Evolutionary conservation across 805 yeast genomes (phyloP).

Genomic region (Sugiyamaella lignohabitans): DNA sequence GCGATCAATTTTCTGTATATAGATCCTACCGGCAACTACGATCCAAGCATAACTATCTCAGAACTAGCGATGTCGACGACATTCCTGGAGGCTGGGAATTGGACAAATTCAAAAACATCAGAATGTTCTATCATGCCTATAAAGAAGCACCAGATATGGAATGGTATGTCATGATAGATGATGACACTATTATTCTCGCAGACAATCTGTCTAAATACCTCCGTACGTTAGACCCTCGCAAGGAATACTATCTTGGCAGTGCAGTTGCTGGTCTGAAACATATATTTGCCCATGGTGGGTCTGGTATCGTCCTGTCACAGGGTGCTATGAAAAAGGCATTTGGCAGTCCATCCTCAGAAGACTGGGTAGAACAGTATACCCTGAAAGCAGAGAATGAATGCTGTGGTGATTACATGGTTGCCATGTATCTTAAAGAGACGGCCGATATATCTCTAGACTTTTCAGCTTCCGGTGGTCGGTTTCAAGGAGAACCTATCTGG

Average conservation of each 20-base stretch:
- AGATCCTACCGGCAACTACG: slow-evolving; percentile 5
- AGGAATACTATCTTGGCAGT: slow-evolving; percentile 29
- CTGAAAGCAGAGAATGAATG: slow-evolving; percentile 24
- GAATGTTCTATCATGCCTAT: slow-evolving; percentile 31
- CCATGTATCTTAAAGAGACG: slow-evolving; percentile 20
- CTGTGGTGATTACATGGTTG: slow-evolving; percentile 33
- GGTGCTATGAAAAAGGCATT: slow-evolving; percentile 27
- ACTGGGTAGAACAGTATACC: slow-evolving; percentile 11
- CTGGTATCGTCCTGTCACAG: slow-evolving; percentile 31
- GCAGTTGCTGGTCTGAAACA: slow-evolving; percentile 22
- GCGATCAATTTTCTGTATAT: slow-evolving; percentile 7
- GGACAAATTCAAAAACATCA: slow-evolving; percentile 33
- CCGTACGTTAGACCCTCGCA: slow-evolving; percentile 19
- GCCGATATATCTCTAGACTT: slow-evolving; percentile 13
- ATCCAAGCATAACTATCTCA: slow-evolving; percentile 2
- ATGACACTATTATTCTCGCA: slow-evolving; percentile 27
- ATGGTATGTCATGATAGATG: slow-evolving; percentile 35
- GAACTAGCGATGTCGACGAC: background rate
- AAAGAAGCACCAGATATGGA: slow-evolving; percentile 21
- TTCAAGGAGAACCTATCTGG: slow-evolving; percentile 30
- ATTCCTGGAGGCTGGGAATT: slow-evolving; percentile 27
- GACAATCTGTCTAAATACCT: slow-evolving; percentile 25
- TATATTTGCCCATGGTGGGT: slow-evolving; percentile 35
- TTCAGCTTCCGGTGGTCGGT: slow-evolving; percentile 11
- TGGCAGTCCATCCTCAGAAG: slow-evolving; percentile 15